Evolutionary conservation across 768 basidiomycete genomes (phyloP).

Genomic region (Leccinum uliginosum): DNA sequence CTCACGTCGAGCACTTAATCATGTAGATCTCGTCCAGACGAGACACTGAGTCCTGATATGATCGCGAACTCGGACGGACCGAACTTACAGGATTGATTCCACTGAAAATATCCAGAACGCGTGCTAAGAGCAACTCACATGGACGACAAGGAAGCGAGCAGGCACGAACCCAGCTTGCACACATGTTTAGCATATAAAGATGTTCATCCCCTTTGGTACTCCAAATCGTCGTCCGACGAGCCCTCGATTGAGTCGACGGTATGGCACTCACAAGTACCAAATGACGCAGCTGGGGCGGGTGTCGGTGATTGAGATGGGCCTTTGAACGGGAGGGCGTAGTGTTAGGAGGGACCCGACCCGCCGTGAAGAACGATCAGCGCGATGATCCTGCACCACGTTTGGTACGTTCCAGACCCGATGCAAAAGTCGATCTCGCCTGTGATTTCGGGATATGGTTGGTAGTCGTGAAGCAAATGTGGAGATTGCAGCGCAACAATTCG

Average conservation of each 20-base stretch:
- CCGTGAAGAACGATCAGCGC: too few relatives aligned
- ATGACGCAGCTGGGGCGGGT: slow-evolving; percentile 37
- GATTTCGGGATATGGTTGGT: too few relatives aligned
- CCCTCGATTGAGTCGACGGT: slow-evolving; percentile 31
- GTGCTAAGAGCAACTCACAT: slow-evolving; percentile 25
- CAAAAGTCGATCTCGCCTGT: too few relatives aligned
- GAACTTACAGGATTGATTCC: not conserved
- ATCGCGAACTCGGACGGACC: slow-evolving; percentile 35
- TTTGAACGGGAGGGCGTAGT: too few relatives aligned
- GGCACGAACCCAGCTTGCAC: slow-evolving; percentile 28
- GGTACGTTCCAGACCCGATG: too few relatives aligned
- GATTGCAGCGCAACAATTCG: too few relatives aligned
- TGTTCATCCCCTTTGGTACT: slow-evolving; percentile 30
- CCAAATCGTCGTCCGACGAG: slow-evolving; percentile 26
- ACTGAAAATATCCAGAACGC: not conserved
- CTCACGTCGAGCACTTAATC: slow-evolving; percentile 24
- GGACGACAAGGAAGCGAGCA: slow-evolving; percentile 25
- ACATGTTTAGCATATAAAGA: slow-evolving; percentile 33
- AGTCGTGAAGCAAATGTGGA: too few relatives aligned
- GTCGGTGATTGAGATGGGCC: slow-evolving; percentile 31
- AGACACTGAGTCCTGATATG: slow-evolving; percentile 35
- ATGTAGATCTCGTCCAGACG: slow-evolving; percentile 40
- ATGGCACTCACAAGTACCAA: slow-evolving; percentile 33
- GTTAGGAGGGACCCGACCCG: too few relatives aligned
- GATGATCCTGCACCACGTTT: too few relatives aligned